Evolutionary conservation across 441 rosid species (phyloP), one percentile per base, ranked within the genome.

Genomic region (Erodium moschatum): DNA sequence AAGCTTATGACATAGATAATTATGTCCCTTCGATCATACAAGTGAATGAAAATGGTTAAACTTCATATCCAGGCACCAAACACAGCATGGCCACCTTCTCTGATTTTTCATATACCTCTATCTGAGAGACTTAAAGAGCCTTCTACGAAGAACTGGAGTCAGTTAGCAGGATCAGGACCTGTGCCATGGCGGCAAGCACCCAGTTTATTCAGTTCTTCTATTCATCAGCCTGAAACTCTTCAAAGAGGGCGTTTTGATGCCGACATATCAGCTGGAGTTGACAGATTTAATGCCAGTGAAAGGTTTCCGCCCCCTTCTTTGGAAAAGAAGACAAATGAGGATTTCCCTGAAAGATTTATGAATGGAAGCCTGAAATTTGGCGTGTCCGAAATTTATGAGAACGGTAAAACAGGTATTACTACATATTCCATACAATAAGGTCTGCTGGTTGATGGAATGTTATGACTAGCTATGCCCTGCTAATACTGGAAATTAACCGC

Each of bases 111-210:
- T 1, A 13, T 79, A 29, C 77, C 88, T 62, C 72, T 83, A 12
- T 56, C 91, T 15, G 92, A 89, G 71, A 85, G 85, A 76, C 72
- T 75, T 64, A 85, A 81, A 70, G 92, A 86, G 73, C 60, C 75
- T 70, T 70, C 94, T 70, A 76, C 74, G 50, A 87, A 85, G 73
- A 81, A 71, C 72, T 88, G 90, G 97, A 81, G 69, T 79, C 90
- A 86, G 50, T 80, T 91, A 73, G 82, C 85, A 48, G 87, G 89
- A 76, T 82, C 89, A 42, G 91, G 96, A 73, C 96, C 92, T 63
- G 85, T 85, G 27, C 90, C 88, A 68, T 86, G 85, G 93, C 82
- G 84, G 63, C 96, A 83, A 81, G 96, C 97, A 38, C 87, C 96
- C 68, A 83, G 73, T 74, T 73, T 85, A 61, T 87, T 85, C 79